A percentile compares a stretch with the other conserved stretches of the same genome.
phyloP scores from a whole-genome alignment of 2,329 filamentous ascomycete genomes.

The Rhexocercosporidium sp. region DNA sequence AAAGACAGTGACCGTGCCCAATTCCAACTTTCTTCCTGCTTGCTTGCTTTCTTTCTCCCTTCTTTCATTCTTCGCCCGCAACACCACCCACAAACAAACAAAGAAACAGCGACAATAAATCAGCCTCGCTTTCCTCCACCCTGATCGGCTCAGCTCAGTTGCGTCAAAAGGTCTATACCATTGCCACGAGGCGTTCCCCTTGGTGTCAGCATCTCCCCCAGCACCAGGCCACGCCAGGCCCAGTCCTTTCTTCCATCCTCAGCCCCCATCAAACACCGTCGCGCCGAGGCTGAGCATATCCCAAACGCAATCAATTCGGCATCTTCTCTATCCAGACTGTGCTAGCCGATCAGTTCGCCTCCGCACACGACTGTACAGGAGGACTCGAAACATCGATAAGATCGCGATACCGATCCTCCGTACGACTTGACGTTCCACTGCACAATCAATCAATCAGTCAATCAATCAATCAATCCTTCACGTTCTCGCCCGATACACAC shows the following conservation, averaged over 20 bases:
- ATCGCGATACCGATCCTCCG: background rate
- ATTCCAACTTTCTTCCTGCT: background rate
- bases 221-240: background rate
- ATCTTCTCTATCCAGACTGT: background rate
- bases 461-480: no score
- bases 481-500: background rate
- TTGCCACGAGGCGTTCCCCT: slow-evolving; percentile 1
- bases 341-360: background rate
- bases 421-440: background rate
- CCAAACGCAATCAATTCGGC: background rate
- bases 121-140: background rate
- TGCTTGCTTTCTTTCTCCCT: background rate
- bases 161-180: background rate
- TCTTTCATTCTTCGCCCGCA: background rate
- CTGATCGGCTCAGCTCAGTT: background rate
- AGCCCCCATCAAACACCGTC: slow-evolving; percentile 6
- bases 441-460: no score
- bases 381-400: background rate
- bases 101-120: background rate
- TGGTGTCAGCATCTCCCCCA: background rate
- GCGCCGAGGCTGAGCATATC: slow-evolving; percentile 6
- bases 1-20: slow-evolving; percentile 1
- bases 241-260: background rate
- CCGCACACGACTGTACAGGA: background rate
- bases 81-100: background rate